Percentiles rank a stretch among this genome's conserved stretches.
phyloP scores from a whole-genome alignment of 805 yeast species.

The Kuraishia piskuri region DNA sequence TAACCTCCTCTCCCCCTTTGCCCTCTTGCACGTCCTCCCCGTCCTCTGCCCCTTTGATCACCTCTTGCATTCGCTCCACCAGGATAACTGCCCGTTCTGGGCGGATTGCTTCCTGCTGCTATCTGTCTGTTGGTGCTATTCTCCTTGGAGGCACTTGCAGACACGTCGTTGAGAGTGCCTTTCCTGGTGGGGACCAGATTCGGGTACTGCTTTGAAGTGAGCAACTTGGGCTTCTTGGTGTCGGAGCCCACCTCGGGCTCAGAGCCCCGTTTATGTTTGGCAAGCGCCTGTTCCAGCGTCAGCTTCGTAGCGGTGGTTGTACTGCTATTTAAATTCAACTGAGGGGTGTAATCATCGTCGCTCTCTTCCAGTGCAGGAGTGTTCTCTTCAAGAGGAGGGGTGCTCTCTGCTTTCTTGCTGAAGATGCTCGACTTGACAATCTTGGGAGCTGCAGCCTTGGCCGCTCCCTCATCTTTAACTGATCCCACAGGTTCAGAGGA shows the following conservation, averaged over 20 bases:
- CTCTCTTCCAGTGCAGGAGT: not conserved
- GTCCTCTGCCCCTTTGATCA: not conserved
- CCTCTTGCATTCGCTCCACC: too few relatives aligned
- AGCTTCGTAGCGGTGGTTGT: not conserved
- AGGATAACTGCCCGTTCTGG: too few relatives aligned
- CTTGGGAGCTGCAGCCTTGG: not conserved
- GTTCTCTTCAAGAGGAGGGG: not conserved
- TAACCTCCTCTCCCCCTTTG: not conserved
- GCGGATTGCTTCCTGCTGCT: not conserved
- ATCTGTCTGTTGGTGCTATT: not conserved
- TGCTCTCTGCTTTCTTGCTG: not conserved
- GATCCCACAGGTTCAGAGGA: too few relatives aligned
- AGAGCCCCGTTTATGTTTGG: not conserved
- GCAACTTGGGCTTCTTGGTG: not conserved
- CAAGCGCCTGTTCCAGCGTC: not conserved
- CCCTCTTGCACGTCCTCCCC: not conserved
- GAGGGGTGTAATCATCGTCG: not conserved
- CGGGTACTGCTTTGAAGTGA: not conserved
- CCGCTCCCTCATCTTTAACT: too few relatives aligned
- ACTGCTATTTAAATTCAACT: not conserved
- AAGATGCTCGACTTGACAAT: not conserved
- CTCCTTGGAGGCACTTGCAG: not conserved
- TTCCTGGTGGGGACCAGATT: not conserved
- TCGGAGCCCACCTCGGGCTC: not conserved
- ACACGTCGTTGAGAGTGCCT: not conserved